Conservation (phyloP, 306 rosid species). For the Cotoneaster glaucophyllus region DNA sequence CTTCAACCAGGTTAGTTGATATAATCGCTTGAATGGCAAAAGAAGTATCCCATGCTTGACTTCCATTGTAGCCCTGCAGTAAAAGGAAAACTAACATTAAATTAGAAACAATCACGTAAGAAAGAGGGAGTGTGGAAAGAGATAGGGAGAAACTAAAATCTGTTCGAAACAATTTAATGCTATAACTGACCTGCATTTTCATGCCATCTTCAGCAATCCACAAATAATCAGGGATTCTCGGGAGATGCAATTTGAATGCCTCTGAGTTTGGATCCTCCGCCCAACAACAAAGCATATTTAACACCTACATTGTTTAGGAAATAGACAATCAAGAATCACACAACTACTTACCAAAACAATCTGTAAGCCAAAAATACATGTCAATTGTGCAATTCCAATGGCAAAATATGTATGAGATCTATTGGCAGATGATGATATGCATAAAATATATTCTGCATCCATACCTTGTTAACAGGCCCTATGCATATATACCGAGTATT, state of each 20-base stretch:
- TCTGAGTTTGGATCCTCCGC: constrained; percentile 80
- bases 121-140: background rate
- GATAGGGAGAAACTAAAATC: background rate
- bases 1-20: constrained; percentile 51
- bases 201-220: constrained; percentile 98
- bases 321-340: constrained; percentile 7
- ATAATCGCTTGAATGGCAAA: constrained; percentile 70
- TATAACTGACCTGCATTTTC: constrained; percentile 71
- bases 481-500: constrained; percentile 87
- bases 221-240: constrained; percentile 60
- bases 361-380: background rate
- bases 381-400: background rate
- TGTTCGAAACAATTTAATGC: background rate
- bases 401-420: background rate
- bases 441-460: background rate
- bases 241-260: constrained; percentile 83
- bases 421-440: background rate
- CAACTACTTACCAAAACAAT: background rate
- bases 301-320: constrained; percentile 51
- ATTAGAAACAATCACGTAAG: background rate
- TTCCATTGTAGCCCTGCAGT: constrained; percentile 83
- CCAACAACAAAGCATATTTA: constrained; percentile 93
- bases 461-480: constrained; percentile 91
- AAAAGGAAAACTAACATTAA: background rate
- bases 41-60: constrained; percentile 77